These are phyloP conservation scores for Trichoderma asperellum DNA, from an alignment of 2,329 filamentous ascomycete genomes.

Conservation along the genomic window DNA sequence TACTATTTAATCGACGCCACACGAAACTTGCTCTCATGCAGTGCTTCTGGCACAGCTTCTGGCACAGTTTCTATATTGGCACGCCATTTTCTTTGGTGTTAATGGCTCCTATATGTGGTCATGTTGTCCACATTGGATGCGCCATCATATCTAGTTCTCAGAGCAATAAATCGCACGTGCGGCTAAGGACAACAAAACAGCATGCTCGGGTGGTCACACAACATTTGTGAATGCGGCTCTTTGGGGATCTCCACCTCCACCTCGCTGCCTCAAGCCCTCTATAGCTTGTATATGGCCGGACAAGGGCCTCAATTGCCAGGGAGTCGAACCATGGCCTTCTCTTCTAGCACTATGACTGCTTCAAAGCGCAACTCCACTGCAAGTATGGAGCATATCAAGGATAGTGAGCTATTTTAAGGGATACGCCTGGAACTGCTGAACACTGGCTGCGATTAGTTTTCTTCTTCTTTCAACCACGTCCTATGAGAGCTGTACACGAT, in stretches of 20 bases:
- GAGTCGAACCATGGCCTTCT: not conserved
- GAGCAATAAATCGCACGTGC: not conserved
- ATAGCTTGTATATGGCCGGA: not conserved
- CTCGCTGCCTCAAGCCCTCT: not conserved
- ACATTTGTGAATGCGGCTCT: constrained; percentile 27
- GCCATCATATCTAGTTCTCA: not conserved
- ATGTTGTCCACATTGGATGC: constrained; percentile 16
- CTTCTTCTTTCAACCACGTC: constrained; percentile 7
- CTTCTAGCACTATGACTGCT: not conserved
- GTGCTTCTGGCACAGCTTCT: not conserved
- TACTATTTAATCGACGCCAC: constrained; percentile 6
- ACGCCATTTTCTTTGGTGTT: constrained; percentile 2
- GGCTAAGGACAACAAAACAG: constrained; percentile 8
- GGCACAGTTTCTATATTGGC: no score
- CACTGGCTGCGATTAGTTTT: constrained; percentile 4
- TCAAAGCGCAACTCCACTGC: not conserved
- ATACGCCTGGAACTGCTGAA: not conserved
- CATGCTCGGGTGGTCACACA: constrained; percentile 24
- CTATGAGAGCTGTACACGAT: constrained; percentile 24
- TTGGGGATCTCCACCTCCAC: constrained; percentile 1
- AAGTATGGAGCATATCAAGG: constrained; percentile 12
- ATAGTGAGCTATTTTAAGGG: constrained; percentile 18
- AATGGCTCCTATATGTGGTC: constrained; percentile 16
- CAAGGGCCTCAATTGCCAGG: not conserved
- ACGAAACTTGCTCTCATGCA: not conserved